Evolutionary conservation across 331 rosid species (phyloP), one percentile per base, ranked within the genome.

Genomic region (Quercus phellos): DNA sequence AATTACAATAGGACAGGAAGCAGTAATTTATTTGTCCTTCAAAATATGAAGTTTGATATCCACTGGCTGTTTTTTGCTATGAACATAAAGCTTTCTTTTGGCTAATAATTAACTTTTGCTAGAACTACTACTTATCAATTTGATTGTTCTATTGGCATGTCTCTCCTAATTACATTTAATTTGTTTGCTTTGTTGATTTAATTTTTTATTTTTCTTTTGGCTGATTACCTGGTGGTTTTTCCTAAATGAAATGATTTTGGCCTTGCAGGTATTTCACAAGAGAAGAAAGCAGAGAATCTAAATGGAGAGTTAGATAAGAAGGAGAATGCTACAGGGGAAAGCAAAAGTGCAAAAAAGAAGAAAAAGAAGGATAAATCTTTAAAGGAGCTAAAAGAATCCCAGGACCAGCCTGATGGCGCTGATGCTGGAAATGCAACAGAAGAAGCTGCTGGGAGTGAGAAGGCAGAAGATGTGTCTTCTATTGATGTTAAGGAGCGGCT

Each of bases 361-460:
- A 91, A 91, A 67, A 91, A 89, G 90, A 91, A 91, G 90, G 96
- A 90, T 21, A 90, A 87, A 78, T 72, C 89, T 74, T 55, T 73
- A 1, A 91, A 91, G 89, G 96, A 89, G 84, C 79, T 63, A 38
- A 89, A 85, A 84, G 92, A 91, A 78, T 50, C 89, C 7, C 89
- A 82, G 38, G 93, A 85, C 54, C 91, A 80, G 70, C 74, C 81
- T 42, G 80, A 87, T 56, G 85, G 35, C 29, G 26, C 46, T n/a
- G 89, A 85, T 35, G 70, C 13, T 30, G 82, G 75, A 67, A 84
- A 76, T 61, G 75, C 75, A 19, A 70, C 77, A 5, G 84, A 81
- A 66, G 89, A 77, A 64, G 55, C 80, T 26, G 77, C 80, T 58
- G 86, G 78, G 58, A 21, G 78, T 6, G 96, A 82, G 73, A 87